phyloP scores from a whole-genome alignment of 2,329 filamentous ascomycete genomes.

The Trichoderma brevicompactum region DNA sequence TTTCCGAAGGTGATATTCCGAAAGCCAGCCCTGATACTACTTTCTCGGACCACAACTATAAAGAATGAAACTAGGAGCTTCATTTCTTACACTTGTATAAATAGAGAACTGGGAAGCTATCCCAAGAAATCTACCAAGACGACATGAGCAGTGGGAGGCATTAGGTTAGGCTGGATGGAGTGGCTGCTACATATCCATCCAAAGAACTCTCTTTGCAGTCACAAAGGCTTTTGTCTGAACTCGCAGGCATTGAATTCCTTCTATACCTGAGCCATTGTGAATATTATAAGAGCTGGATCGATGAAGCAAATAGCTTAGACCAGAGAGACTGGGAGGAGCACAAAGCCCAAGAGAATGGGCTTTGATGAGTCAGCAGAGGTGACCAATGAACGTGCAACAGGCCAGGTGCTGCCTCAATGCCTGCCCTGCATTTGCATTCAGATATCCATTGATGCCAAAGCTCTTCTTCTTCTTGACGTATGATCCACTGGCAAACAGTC shows the following conservation, averaged over 20 bases:
- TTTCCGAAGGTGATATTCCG: no score
- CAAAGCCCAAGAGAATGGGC: not conserved
- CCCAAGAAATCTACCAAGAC: not conserved
- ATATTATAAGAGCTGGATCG: not conserved
- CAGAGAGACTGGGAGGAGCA: not conserved
- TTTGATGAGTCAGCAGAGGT: conserved; percentile 16
- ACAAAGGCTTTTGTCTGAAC: not conserved
- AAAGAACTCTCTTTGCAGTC: not conserved
- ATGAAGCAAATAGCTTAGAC: not conserved
- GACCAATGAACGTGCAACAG: not conserved
- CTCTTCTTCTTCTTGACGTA: no score
- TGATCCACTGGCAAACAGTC: no score
- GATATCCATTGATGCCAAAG: not conserved
- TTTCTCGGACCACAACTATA: no score
- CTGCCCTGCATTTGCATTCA: not conserved
- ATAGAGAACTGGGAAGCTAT: not conserved
- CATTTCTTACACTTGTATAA: no score
- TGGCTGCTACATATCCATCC: no score
- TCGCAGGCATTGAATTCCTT: not conserved
- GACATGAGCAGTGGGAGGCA: not conserved
- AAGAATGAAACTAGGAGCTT: no score
- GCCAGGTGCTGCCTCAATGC: no score
- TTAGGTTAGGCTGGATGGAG: not conserved
- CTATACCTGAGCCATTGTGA: not conserved
- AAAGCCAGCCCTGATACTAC: no score